A percentile compares a stretch with the other conserved stretches of the same genome.
Conservation (phyloP, 345 rosid genomes). For the Populus deltoides region DNA sequence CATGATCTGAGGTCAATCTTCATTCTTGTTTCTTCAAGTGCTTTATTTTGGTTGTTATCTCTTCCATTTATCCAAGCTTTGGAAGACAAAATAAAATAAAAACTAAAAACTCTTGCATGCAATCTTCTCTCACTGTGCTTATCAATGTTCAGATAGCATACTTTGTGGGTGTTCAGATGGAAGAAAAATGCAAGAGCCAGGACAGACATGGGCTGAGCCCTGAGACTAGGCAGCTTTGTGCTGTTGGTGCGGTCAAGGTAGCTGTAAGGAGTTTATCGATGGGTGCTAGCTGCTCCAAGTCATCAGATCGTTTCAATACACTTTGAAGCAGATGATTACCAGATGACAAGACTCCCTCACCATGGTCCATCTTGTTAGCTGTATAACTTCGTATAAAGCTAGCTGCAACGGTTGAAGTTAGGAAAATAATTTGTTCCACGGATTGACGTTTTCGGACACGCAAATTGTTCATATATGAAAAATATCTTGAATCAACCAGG, state of each 20-base stretch:
- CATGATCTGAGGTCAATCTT: not conserved
- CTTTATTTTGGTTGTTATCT: not conserved
- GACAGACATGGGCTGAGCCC: slow-evolving; percentile 54
- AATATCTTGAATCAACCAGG: not conserved
- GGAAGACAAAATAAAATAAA: not conserved
- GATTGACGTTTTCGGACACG: not conserved
- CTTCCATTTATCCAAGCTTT: not conserved
- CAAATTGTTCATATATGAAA: not conserved
- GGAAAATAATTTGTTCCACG: not conserved
- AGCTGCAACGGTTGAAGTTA: not conserved
- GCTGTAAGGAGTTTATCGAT: slow-evolving; percentile 75
- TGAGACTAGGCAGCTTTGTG: slow-evolving; percentile 70
- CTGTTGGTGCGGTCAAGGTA: slow-evolving; percentile 78
- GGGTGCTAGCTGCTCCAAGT: slow-evolving; percentile 42
- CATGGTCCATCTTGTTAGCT: not conserved
- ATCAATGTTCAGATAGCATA: slow-evolving; percentile 61
- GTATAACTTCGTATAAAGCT: not conserved
- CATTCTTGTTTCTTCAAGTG: not conserved
- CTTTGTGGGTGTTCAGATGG: slow-evolving; percentile 71
- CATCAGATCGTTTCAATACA: slow-evolving; percentile 19
- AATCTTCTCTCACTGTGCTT: not conserved
- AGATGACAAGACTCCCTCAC: not conserved
- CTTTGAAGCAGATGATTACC: slow-evolving; percentile 9
- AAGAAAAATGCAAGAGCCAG: slow-evolving; percentile 43
- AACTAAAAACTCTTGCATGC: not conserved